Evolutionary conservation across 768 basidiomycete genomes (phyloP).

Genomic region (Boletus edulis): DNA sequence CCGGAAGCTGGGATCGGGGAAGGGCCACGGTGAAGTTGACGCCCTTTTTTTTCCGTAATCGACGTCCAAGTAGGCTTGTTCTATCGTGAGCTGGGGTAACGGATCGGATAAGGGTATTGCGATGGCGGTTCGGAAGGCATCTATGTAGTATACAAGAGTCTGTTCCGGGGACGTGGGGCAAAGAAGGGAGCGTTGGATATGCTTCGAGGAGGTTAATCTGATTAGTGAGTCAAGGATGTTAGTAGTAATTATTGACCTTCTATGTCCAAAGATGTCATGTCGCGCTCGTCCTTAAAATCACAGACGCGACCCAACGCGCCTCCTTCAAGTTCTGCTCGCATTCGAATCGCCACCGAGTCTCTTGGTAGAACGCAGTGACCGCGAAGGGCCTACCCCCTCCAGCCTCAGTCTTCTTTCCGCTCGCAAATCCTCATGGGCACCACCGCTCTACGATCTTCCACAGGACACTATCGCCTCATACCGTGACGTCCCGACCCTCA

Average conservation of each 20-base stretch:
- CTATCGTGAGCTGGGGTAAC: constrained; percentile 61
- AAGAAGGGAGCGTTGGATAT: constrained; percentile 27
- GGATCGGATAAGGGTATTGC: constrained; percentile 68
- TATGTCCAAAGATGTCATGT: too few species aligned
- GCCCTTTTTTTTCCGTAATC: constrained; percentile 91
- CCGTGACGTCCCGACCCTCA: constrained; percentile 28
- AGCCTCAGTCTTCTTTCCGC: constrained; percentile 33
- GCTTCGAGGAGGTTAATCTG: too few species aligned
- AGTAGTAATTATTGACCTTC: too few species aligned
- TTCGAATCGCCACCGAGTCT: constrained; percentile 18
- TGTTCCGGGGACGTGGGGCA: constrained; percentile 43
- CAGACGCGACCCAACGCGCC: constrained; percentile 3
- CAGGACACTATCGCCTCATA: constrained; percentile 31
- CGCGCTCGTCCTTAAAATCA: constrained; percentile 17
- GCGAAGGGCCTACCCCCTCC: constrained; percentile 24
- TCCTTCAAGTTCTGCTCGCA: constrained; percentile 14
- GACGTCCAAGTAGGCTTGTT: constrained; percentile 80
- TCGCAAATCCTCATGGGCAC: constrained; percentile 35
- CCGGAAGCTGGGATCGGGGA: constrained; percentile 85
- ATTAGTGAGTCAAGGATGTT: too few species aligned
- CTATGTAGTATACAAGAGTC: constrained; percentile 69
- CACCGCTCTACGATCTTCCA: constrained; percentile 25
- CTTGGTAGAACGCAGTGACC: constrained; percentile 15
- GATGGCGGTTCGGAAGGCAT: constrained; percentile 79
- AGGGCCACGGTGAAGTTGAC: constrained; percentile 89